Evolutionary conservation across 208 protist genomes (phyloP).

Genomic region (Trichomonas vaginalis): DNA sequence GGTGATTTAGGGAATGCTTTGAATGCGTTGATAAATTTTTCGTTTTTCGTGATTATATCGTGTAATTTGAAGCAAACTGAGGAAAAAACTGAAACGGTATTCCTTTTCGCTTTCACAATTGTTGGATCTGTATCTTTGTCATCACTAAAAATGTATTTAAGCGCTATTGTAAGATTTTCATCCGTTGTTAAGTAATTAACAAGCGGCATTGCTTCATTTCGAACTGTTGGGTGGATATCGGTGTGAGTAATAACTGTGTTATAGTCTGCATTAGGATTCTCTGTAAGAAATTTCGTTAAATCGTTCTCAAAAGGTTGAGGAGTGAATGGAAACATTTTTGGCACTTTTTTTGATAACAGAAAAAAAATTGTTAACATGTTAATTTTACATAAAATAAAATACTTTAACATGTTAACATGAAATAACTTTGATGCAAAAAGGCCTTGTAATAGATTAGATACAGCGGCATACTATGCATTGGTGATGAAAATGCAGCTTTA

Average conservation of each 20-base stretch:
- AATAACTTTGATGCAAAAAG: too few species aligned
- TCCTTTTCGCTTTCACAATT: not conserved
- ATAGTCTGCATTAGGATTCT: not conserved
- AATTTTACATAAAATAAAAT: not conserved
- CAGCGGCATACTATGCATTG: too few species aligned
- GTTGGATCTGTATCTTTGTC: not conserved
- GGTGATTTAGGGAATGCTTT: not conserved
- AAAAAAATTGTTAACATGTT: not conserved
- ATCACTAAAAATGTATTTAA: not conserved
- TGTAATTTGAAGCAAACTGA: not conserved
- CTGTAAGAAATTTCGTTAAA: not conserved
- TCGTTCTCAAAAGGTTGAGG: not conserved
- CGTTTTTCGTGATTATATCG: not conserved
- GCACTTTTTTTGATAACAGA: not conserved
- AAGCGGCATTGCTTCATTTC: not conserved
- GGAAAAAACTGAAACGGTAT: not conserved
- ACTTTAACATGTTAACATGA: not conserved
- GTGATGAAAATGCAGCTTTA: too few species aligned
- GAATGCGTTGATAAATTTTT: not conserved
- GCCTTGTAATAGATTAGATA: too few species aligned
- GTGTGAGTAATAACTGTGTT: not conserved
- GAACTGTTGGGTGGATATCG: not conserved
- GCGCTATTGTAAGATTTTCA: not conserved
- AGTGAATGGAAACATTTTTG: not conserved
- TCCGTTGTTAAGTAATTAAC: not conserved